Evolutionary conservation across 192 early-diverging fungal genomes (phyloP).

Genomic region (Kappamyces sp.): DNA sequence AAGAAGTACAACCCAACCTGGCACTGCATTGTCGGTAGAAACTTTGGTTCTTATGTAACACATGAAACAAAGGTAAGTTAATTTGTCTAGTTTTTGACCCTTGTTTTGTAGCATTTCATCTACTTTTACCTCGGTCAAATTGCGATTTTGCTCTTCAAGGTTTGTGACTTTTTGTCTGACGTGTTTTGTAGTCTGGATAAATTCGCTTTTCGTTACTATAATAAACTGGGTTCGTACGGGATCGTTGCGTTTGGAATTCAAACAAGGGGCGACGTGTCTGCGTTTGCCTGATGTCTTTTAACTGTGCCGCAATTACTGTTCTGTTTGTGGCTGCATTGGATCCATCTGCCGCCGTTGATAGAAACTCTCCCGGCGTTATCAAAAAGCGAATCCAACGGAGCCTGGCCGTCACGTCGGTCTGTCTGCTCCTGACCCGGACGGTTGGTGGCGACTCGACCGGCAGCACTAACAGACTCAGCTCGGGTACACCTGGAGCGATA

Average conservation of each 20-base stretch:
- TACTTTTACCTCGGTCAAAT: constrained; percentile 97
- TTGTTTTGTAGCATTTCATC: constrained; percentile 76
- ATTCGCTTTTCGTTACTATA: not conserved
- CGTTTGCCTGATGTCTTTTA: no score
- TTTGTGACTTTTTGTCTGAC: constrained; percentile 7
- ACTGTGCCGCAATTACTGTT: not conserved
- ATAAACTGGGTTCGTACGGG: no score
- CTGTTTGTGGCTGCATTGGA: not conserved
- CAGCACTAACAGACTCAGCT: no score
- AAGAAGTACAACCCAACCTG: constrained; percentile 96
- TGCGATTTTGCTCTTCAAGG: constrained; percentile 91
- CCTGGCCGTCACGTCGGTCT: no score
- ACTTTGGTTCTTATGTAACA: constrained; percentile 98
- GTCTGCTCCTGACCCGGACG: no score
- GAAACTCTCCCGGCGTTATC: no score
- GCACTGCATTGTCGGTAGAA: constrained; percentile 98
- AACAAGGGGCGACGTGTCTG: no score
- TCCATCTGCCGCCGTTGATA: no score
- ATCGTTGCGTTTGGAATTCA: no score
- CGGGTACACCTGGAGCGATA: no score
- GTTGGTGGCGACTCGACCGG: no score
- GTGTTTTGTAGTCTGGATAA: constrained; percentile 5
- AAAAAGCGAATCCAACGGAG: no score
- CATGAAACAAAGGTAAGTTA: constrained; percentile 69
- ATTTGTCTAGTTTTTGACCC: not conserved